A percentile compares a stretch with the other conserved stretches of the same genome.
Conservation (phyloP, 1,284 basidiomycete genomes). For the Pholiota adiposa region DNA sequence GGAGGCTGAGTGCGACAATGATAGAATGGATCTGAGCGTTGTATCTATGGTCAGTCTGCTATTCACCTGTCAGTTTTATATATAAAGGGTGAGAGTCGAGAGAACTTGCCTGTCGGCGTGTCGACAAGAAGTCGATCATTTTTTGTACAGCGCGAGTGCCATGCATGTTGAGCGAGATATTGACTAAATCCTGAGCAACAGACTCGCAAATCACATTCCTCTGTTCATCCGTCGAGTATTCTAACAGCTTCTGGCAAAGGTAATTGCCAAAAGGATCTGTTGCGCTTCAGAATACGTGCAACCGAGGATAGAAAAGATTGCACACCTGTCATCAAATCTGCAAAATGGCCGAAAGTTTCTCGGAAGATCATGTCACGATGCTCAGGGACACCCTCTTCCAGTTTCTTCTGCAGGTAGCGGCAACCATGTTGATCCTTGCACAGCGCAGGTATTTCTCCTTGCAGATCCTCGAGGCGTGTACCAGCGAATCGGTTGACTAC, state of each 20-base stretch:
- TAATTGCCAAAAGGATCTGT: slow-evolving; percentile 99
- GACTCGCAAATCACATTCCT: slow-evolving; percentile 97
- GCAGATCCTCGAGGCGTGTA: slow-evolving; percentile 93
- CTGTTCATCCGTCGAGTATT: slow-evolving; percentile 98
- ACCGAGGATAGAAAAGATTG: background rate
- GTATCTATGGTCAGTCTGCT: slow-evolving; percentile 78
- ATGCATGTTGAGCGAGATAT: slow-evolving; percentile 99
- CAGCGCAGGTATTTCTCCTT: slow-evolving; percentile 90
- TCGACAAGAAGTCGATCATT: slow-evolving; percentile 99
- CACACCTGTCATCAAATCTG: slow-evolving; percentile 96
- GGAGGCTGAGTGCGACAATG: slow-evolving; percentile 94
- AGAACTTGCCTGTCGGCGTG: slow-evolving; percentile 82
- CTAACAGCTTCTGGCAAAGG: slow-evolving; percentile 97
- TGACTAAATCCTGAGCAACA: slow-evolving; percentile 96
- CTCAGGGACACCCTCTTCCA: slow-evolving; percentile 93
- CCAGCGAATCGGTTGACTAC: slow-evolving; percentile 94
- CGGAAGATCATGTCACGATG: slow-evolving; percentile 99
- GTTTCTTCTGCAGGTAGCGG: slow-evolving; percentile 98
- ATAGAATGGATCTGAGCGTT: slow-evolving; percentile 95
- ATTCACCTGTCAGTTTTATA: slow-evolving; percentile 46
- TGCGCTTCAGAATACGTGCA: slow-evolving; percentile 3
- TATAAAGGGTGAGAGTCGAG: slow-evolving; percentile 28
- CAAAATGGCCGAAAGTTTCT: slow-evolving; percentile 97
- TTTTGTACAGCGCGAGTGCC: slow-evolving; percentile 99
- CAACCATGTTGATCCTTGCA: slow-evolving; percentile 99